Base-by-base conservation (phyloP, 495 filamentous ascomycete genomes). In the Penicillium daleae region DNA sequence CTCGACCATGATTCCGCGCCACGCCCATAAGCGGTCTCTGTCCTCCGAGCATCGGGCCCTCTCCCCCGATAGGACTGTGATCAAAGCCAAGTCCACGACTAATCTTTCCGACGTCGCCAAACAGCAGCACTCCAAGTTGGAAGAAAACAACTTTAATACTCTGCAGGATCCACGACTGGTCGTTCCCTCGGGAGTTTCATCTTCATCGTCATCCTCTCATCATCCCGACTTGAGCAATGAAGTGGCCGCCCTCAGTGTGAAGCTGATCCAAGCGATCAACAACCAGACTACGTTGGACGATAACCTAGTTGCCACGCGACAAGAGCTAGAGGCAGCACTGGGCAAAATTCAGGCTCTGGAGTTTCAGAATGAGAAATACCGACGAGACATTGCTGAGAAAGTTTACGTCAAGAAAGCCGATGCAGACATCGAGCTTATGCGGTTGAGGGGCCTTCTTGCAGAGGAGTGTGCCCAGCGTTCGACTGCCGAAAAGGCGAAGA, bases 231-330 rank as follows among this genome's bases (percentile, higher is more conserved):
- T 96, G 49, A 92, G 89, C 72, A 86, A 88, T 57, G 95, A 99
- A 75, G 93, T 98, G 13, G 90, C 95, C 29, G 85, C 92, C 4
- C 81, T 99, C 24, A 97, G 92, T 74, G 93, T 92, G 51, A 99
- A 99, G 76, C 83, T 99, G 56, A 92, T 99, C 60, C 93, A 92
- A 67, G 93, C 95, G 56, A 97, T 99, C 75, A 99, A 99, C 71
- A 91, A 95, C 70, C 96, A 98, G 78, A 97, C 95, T 5, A 90
- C 82, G 31, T 81, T 99, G 29, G 95, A 99, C 69, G 95, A 99
- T 70, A 90, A 85, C 32, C 82, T 99, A 50, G 88, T 90, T 55
- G 87, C 83, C 26, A 91, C 94, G 26, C 85, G 91, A 19, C 88
- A 94, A 71, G 92, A 97, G 68, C 71, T 99, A 55, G 92, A 96